Percentiles rank a stretch among this genome's conserved stretches.
phyloP scores from a whole-genome alignment of 225 moss, liverwort and hornwort genomes.

The Lunularia cruciata region DNA sequence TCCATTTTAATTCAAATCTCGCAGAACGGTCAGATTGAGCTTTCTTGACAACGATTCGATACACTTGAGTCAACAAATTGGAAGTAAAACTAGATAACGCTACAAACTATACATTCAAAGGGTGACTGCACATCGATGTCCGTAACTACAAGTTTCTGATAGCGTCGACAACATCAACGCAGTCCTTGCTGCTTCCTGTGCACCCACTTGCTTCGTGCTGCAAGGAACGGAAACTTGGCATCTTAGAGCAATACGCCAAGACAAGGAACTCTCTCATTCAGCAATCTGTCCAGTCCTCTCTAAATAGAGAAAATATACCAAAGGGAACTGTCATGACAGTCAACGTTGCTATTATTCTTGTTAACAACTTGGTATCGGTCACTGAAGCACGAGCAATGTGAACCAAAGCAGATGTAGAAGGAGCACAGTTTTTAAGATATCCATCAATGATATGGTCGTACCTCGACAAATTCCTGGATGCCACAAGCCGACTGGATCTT shows the following conservation, averaged over 20 bases:
- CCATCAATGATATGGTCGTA: background rate
- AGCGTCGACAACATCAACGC: background rate
- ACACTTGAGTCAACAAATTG: no score
- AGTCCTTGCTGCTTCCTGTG: background rate
- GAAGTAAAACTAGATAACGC: no score
- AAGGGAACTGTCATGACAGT: no score
- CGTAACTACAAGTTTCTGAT: no score
- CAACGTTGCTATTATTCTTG: background rate
- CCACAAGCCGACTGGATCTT: conserved; percentile 1
- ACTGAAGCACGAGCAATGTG: background rate
- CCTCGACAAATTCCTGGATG: background rate
- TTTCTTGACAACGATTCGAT: no score
- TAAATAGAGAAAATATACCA: no score
- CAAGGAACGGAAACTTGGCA: background rate
- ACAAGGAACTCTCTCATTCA: no score
- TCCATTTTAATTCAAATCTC: no score
- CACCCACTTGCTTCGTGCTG: background rate
- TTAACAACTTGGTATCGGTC: background rate
- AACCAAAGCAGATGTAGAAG: background rate
- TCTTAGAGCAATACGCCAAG: background rate
- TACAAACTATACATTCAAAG: no score
- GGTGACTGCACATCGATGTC: no score
- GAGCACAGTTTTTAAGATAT: background rate
- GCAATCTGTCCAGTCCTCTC: background rate
- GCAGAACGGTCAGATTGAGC: no score